Evolutionary conservation across 176 grass and related monocot genomes (phyloP), one percentile per base, ranked within the genome.

Genomic region (Poa pratensis): DNA sequence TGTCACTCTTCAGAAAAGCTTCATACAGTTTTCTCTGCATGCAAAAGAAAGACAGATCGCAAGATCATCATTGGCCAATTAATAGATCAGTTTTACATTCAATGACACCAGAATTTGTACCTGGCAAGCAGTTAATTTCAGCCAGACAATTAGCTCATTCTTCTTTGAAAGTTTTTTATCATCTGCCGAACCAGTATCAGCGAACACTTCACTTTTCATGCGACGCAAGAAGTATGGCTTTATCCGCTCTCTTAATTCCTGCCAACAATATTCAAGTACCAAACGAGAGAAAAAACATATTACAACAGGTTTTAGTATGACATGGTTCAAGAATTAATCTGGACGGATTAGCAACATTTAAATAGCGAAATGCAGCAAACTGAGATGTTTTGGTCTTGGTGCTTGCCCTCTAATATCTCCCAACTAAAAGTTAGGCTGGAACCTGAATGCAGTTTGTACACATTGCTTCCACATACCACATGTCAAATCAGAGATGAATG

Each of bases 1-100:
- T 76, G 28, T 95, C 88, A 84, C 91, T 95, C 2, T 98, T 98
- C 16, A 98, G 65, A 92, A 98, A 98, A 80, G 93, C 96, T 95
- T 95, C 91, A 90, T 98, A 98, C 51, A 98, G 65, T 89, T 94
- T 84, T 81, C 96, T 94, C 93, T 98, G 89, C 81, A 82, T 69
- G 70, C 34, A 80, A 22, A 84, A 77, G 50, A 90, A 83, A 83
- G 69, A 32, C 18, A 71, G 61, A 61, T 50, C n/a, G 3, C n/a
- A 85, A 83, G 73, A 71, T 57, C 28, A 11, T 24, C 28, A 51
- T n/a, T 87, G 67, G 58, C 43, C 89, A 80, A 87, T 80, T 68
- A 24, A 14, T 84, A n/a, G 32, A 83, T 27, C 7, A 74, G 16
- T 69, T 84, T 69, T 43, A 26, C 70, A 84, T 62, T 62, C 50